Percentiles rank a stretch among this genome's conserved stretches.
Conservation (phyloP, 2,329 filamentous ascomycete species). For the Fusarium sp. region DNA sequence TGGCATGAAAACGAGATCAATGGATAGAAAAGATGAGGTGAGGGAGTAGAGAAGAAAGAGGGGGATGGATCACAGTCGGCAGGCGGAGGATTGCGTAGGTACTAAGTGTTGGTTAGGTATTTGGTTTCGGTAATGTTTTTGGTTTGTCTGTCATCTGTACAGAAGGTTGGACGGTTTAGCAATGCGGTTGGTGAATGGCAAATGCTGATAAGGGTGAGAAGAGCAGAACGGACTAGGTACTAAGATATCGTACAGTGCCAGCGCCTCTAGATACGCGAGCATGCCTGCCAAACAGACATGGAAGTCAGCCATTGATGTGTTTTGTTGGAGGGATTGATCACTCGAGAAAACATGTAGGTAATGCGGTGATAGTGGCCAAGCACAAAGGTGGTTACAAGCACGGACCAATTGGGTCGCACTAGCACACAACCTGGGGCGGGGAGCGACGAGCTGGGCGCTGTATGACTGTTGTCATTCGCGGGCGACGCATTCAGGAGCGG, state of each 20-base stretch:
- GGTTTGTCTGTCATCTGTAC: conserved; percentile 9
- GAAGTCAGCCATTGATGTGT: conserved; percentile 23
- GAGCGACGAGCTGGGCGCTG: conserved; percentile 45
- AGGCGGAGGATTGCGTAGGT: conserved; percentile 26
- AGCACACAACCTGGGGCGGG: conserved; percentile 35
- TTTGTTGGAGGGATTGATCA: conserved; percentile 35
- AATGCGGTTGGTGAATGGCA: conserved; percentile 39
- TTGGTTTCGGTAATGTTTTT: conserved; percentile 38
- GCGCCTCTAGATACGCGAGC: conserved; percentile 3
- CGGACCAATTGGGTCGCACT: conserved; percentile 33
- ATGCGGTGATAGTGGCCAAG: conserved; percentile 43
- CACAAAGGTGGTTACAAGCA: conserved; percentile 38
- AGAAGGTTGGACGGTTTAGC: conserved; percentile 29
- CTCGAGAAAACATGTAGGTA: conserved; percentile 30
- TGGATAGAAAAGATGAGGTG: conserved; percentile 24
- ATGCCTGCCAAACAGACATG: conserved; percentile 4
- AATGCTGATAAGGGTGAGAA: conserved; percentile 45
- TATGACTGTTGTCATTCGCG: conserved; percentile 31
- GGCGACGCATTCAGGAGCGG: conserved; percentile 33
- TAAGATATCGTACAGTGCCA: not conserved
- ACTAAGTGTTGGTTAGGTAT: conserved; percentile 28
- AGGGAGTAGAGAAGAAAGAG: conserved; percentile 29
- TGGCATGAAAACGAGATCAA: conserved; percentile 23
- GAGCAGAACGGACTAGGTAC: conserved; percentile 1
- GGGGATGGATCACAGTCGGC: conserved; percentile 36